phyloP scores from a whole-genome alignment of 2,329 filamentous ascomycete genomes.

The Rugonectria rugulosa region DNA sequence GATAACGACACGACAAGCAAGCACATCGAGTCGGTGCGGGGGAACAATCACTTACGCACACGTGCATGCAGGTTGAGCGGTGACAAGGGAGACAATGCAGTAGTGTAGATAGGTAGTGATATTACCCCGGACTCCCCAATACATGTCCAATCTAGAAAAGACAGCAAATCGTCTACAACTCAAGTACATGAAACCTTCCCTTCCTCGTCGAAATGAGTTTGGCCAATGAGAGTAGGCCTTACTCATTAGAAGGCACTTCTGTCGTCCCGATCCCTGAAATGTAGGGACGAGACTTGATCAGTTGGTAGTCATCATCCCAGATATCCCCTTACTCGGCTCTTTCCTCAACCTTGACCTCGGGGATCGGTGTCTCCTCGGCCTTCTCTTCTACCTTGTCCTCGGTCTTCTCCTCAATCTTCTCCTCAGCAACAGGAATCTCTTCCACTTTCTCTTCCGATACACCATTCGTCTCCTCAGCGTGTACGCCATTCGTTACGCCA shows the following conservation, averaged over 20 bases:
- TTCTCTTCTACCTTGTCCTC: neutral
- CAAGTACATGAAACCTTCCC: neutral
- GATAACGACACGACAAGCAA: neutral
- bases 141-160: slow-evolving; percentile 6
- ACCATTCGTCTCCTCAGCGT: slow-evolving; percentile 8
- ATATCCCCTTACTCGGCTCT: too few relatives aligned
- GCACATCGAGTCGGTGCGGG: neutral
- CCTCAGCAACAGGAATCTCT: neutral
- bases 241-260: too few relatives aligned
- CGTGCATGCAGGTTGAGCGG: neutral
- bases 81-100: neutral
- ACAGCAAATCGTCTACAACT: neutral
- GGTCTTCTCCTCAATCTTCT: slow-evolving; percentile 1
- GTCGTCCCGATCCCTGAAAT: too few relatives aligned
- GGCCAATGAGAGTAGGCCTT: too few relatives aligned
- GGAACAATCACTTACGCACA: too few relatives aligned
- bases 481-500: neutral
- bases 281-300: neutral
- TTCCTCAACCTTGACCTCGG: neutral
- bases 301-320: neutral
- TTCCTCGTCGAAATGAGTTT: neutral
- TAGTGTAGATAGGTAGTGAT: neutral
- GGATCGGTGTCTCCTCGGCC: neutral
- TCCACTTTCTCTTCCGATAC: neutral
- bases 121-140: neutral